phyloP scores from a whole-genome alignment of 2,329 filamentous ascomycete genomes.

The Pyrenophora teres region DNA sequence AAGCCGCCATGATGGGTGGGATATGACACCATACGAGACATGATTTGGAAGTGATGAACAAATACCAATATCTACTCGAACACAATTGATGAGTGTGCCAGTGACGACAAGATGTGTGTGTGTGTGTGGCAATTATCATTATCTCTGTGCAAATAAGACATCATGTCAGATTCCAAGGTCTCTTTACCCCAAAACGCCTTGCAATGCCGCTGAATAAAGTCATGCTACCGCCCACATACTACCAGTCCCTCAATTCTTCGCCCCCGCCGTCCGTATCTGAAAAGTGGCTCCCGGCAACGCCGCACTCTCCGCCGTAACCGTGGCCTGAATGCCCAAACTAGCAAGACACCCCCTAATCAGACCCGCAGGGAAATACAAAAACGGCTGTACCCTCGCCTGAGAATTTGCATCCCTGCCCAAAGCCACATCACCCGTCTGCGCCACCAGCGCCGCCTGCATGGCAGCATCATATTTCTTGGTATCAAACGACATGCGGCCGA shows the following conservation, averaged over 20 bases:
- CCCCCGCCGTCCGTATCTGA: constrained; percentile 84
- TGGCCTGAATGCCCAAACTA: constrained; percentile 88
- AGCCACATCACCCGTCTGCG: constrained; percentile 36
- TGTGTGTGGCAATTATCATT: no score
- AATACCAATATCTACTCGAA: constrained; percentile 6
- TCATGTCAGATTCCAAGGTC: no score
- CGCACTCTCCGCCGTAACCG: constrained; percentile 85
- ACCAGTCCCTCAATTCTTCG: constrained; percentile 60
- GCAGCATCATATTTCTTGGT: constrained; percentile 40
- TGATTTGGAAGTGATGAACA: constrained; percentile 10
- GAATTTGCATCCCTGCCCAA: constrained; percentile 58
- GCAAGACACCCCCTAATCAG: constrained; percentile 89
- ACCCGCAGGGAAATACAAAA: constrained; percentile 93
- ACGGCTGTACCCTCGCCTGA: constrained; percentile 55
- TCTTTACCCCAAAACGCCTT: constrained; percentile 26
- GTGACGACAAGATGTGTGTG: no score
- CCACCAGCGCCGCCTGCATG: constrained; percentile 37
- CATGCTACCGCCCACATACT: background rate
- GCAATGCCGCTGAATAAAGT: constrained; percentile 39
- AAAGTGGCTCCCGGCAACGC: constrained; percentile 90
- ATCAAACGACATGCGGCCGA: constrained; percentile 87
- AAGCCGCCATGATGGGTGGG: constrained; percentile 15
- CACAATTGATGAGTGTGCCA: no score
- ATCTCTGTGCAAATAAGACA: no score
- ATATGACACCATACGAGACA: constrained; percentile 16